Evolutionary conservation across 2,329 filamentous ascomycete species (phyloP).

Genomic region (Fusarium odoratissimum): DNA sequence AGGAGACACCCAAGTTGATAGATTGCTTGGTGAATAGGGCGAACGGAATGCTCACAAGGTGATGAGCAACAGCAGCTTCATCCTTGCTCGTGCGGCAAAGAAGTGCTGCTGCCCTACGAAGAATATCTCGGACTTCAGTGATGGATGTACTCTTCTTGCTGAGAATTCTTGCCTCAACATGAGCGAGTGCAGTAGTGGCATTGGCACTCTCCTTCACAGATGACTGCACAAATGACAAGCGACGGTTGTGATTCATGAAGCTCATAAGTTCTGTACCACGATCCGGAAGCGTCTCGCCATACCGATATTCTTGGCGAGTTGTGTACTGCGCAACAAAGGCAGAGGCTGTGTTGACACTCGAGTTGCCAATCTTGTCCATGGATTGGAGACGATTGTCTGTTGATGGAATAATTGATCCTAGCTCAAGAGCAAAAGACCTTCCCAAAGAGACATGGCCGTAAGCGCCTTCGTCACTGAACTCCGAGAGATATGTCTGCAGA

Average conservation of each 20-base stretch:
- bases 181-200: conserved; percentile 73
- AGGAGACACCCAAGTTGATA: conserved; percentile 92
- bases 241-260: conserved; percentile 66
- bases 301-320: conserved; percentile 93
- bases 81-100: conserved; percentile 82
- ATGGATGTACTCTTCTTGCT: conserved; percentile 77
- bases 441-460: conserved; percentile 94
- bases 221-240: conserved; percentile 63
- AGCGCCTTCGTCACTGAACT: conserved; percentile 89
- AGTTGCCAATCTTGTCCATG: conserved; percentile 79
- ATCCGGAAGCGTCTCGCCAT: conserved; percentile 79
- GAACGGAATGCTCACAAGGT: conserved; percentile 93
- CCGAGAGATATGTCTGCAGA: conserved; percentile 94
- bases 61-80: conserved; percentile 82
- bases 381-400: conserved; percentile 88
- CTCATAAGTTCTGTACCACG: conserved; percentile 74
- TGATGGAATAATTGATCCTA: conserved; percentile 86
- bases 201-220: conserved; percentile 66
- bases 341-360: conserved; percentile 88
- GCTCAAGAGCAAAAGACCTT: conserved; percentile 91
- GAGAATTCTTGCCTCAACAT: conserved; percentile 77
- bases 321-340: conserved; percentile 98
- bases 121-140: conserved; percentile 80
- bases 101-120: conserved; percentile 86
- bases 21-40: conserved; percentile 93